Evolutionary conservation across 2,329 filamentous ascomycete species (phyloP), one percentile per base, ranked within the genome.

Genomic region (Claviceps quebecensis): DNA sequence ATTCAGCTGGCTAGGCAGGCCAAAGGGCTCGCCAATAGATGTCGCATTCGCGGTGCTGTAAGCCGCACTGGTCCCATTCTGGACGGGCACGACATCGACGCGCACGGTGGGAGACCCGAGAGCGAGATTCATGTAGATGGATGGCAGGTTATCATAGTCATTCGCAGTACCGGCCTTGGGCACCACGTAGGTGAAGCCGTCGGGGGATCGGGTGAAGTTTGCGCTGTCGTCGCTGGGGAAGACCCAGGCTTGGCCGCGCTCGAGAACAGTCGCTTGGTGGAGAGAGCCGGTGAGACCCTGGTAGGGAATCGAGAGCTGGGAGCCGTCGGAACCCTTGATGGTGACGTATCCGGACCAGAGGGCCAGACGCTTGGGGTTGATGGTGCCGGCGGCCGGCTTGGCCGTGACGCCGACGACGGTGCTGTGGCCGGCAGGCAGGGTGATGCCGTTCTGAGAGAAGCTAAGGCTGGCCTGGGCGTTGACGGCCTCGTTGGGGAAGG

Each of bases 351-450:
- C 71, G 5, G 67, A 69, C 60, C 69, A 73, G 2, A 72, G 59
- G 3, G 69, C 67, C 1, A 73, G 59, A 23, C 66, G 66, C 1
- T 58, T 60, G 11, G 61, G 56, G 39, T 69, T 59, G 1, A 70
- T 57, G 2, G 61, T 56, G 57, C 61, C 56, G 57, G 73, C 73
- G 0, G 70, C 66, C 1, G 16, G 26, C 6, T 65, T 69, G 2
- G 71, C 68, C 0, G 65, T 65, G 13, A 79, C 72, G n/a, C 67
- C 63, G 50, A 79, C 61, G 0, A 68, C 68, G 53, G 71, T 67
- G 11, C 67, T 66, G 52, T 73, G 58, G 5, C 67, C 68, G 3
- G 67, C 65, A 1, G 59, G 57, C 6, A 79, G 59, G 0, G 70
- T 74, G 48, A 80, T 63, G 23, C 67, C 65, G 56, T 66, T 59